These are phyloP conservation scores for Trichoderma semiorbis DNA, from an alignment of 2,329 filamentous ascomycete genomes.

Conservation along the genomic window DNA sequence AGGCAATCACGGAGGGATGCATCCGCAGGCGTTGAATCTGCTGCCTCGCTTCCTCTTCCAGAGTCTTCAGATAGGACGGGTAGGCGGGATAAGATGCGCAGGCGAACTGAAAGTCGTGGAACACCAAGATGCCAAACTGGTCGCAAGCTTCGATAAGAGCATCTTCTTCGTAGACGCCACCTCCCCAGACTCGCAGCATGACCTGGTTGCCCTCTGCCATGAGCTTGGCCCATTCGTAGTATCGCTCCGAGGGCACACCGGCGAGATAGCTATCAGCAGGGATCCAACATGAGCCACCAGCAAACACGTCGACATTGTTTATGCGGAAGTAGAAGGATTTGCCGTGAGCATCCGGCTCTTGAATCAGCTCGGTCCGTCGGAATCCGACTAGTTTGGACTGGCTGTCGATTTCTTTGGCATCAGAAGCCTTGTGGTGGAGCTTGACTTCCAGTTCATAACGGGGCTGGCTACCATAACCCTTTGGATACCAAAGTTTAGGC, in stretches of 20 bases:
- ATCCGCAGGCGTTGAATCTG: slow-evolving; percentile 58
- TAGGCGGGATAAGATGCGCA: slow-evolving; percentile 64
- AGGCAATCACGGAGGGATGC: slow-evolving; percentile 69
- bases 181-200: slow-evolving; percentile 30
- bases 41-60: slow-evolving; percentile 57
- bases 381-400: slow-evolving; percentile 58
- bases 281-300: slow-evolving; percentile 75
- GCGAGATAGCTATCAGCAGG: slow-evolving; percentile 75
- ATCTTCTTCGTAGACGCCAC: slow-evolving; percentile 53
- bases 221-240: slow-evolving; percentile 52
- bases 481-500: slow-evolving; percentile 33
- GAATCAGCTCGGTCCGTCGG: slow-evolving; percentile 55
- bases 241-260: slow-evolving; percentile 58
- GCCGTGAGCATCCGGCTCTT: slow-evolving; percentile 56
- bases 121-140: slow-evolving; percentile 64
- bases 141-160: slow-evolving; percentile 66
- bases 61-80: slow-evolving; percentile 54
- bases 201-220: slow-evolving; percentile 49
- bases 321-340: slow-evolving; percentile 72
- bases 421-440: not conserved
- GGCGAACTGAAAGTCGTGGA: slow-evolving; percentile 72
- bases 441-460: slow-evolving; percentile 9
- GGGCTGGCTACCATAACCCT: slow-evolving; percentile 19
- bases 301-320: slow-evolving; percentile 70
- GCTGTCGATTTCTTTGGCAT: not conserved